Base-by-base conservation (phyloP, 2,329 filamentous ascomycete genomes). In the Bertia moriformis region DNA sequence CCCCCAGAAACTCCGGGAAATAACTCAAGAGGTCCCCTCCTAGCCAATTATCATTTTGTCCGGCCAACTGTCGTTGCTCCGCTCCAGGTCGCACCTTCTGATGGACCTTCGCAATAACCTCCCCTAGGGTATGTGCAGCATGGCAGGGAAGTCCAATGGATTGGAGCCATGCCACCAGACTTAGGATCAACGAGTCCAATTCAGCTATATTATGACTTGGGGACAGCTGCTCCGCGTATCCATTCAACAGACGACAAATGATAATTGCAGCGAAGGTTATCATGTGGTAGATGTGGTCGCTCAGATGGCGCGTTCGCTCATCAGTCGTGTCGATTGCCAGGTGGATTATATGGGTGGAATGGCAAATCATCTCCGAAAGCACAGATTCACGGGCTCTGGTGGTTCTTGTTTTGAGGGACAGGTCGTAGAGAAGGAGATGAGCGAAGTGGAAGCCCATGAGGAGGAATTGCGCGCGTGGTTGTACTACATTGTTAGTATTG, bases 261-360 rank as follows among this genome's bases (percentile, higher is more conserved):
- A 56, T 60, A 18, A 60, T 49, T 3, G 56, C 61, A 1, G 62
- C 56, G 39, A 65, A 66, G 4, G 60, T 62, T 37, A 65, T 60
- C 51, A 65, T 61, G 42, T 65, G 62, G 41, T 65, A 66, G 15
- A 65, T 62, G 38, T 65, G 62, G 40, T 66, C 62, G 3, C 55
- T 64, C 3, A 65, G 45, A 44, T 66, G 61, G 13, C 54, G 53
- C 1, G 61, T 65, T 2, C 60, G 55, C 17, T 63, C 57, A 37
- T 66, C 62, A 1, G 57, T 50, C 2, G 60, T 62, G 12, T 61
- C 56, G 44, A 65, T 63, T 2, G 60, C 60, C 2, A 63, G 43
- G 14, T 55, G 53, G 14, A 65, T 53, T 38, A 64, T 63, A 2
- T 48, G 41, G 14, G 49, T 57, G 1, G 60, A 60, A 14, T 61